A percentile compares a stretch with the other conserved stretches of the same genome.
These are phyloP conservation scores for Endocalyx cinctus DNA, from an alignment of 2,329 filamentous ascomycete genomes.

Conservation along the genomic window DNA sequence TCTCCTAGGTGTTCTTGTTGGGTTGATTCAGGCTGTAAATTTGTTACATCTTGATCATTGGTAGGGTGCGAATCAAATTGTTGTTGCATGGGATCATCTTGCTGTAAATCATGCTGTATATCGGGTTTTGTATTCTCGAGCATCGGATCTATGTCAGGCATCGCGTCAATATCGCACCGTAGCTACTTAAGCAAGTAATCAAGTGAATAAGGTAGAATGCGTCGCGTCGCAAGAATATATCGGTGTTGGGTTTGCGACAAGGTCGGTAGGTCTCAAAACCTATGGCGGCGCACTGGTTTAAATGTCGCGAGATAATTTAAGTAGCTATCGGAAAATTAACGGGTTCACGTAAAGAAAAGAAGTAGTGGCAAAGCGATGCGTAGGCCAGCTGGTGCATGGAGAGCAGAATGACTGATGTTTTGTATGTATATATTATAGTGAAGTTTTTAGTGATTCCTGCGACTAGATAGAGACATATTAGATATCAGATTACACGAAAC, in stretches of 20 bases:
- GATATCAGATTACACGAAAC: conserved; percentile 9
- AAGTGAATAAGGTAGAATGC: conserved; percentile 7
- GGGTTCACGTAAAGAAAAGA: no score
- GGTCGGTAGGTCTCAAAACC: no score
- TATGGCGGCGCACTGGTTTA: no score
- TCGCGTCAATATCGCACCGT: conserved; percentile 10
- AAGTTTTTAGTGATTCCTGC: conserved; percentile 12
- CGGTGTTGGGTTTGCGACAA: no score
- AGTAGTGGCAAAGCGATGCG: background rate
- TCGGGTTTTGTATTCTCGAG: conserved; percentile 19
- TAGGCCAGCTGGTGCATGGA: no score
- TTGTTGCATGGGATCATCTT: conserved; percentile 18
- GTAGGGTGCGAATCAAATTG: conserved; percentile 18
- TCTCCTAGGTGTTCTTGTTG: conserved; percentile 27
- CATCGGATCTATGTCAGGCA: conserved; percentile 25
- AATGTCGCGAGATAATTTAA: no score
- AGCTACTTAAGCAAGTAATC: conserved; percentile 2
- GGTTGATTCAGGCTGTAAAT: conserved; percentile 27
- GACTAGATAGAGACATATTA: conserved; percentile 10
- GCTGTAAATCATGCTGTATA: conserved; percentile 29
- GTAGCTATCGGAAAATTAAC: no score
- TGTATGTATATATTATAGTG: background rate
- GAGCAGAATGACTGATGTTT: no score
- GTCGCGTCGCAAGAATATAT: conserved; percentile 1
- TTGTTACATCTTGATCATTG: conserved; percentile 18